phyloP scores from a whole-genome alignment of 2,329 filamentous ascomycete genomes.

The Bipolaris oryzae region DNA sequence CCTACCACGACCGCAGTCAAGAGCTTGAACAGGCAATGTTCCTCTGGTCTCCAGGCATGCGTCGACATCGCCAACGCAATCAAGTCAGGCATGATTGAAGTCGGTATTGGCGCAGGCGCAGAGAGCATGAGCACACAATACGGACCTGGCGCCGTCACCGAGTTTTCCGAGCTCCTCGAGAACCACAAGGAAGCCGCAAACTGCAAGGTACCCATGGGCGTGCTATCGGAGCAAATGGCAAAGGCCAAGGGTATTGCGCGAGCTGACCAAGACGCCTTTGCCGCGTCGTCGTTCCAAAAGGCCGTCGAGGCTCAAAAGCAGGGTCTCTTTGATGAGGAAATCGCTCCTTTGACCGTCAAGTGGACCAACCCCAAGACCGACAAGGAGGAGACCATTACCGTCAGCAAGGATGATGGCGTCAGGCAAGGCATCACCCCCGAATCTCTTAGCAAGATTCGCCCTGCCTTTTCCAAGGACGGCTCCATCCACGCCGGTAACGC shows the following conservation, averaged over 20 bases:
- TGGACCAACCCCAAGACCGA: slow-evolving; percentile 90
- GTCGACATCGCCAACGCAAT: slow-evolving; percentile 96
- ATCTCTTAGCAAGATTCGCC: slow-evolving; percentile 85
- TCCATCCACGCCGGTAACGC: slow-evolving; percentile 97
- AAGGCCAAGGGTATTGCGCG: slow-evolving; percentile 78
- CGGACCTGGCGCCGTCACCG: slow-evolving; percentile 83
- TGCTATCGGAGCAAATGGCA: slow-evolving; percentile 93
- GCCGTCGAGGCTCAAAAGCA: slow-evolving; percentile 81
- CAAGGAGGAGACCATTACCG: slow-evolving; percentile 81
- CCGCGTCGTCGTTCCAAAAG: slow-evolving; percentile 90
- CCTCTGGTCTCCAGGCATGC: slow-evolving; percentile 87
- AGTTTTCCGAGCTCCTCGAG: slow-evolving; percentile 91
- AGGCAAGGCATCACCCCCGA: slow-evolving; percentile 84
- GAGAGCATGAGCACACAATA: slow-evolving; percentile 97
- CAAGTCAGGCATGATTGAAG: slow-evolving; percentile 87
- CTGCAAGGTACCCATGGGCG: slow-evolving; percentile 98
- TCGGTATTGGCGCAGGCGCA: slow-evolving; percentile 91
- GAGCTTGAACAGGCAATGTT: slow-evolving; percentile 92
- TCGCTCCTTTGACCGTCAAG: slow-evolving; percentile 82
- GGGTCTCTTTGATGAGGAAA: slow-evolving; percentile 93
- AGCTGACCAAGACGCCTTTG: slow-evolving; percentile 84
- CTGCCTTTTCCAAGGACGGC: slow-evolving; percentile 89
- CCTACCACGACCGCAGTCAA: slow-evolving; percentile 83
- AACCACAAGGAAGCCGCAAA: slow-evolving; percentile 81
- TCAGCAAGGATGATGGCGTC: slow-evolving; percentile 85